These are phyloP conservation scores for Geotrichum siamense DNA, from an alignment of 1,139 yeast genomes.

Conservation along the genomic window DNA sequence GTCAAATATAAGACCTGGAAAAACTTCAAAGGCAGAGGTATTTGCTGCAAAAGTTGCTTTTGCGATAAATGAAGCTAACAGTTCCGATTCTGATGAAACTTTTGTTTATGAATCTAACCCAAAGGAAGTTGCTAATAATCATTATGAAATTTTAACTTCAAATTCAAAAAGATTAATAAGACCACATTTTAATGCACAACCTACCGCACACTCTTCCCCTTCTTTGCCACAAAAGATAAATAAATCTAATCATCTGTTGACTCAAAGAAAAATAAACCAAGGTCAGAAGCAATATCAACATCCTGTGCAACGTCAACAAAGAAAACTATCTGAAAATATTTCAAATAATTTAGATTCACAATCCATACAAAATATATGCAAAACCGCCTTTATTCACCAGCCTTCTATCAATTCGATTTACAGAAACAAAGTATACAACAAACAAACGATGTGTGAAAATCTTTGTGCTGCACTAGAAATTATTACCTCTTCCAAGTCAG, in stretches of 20 bases:
- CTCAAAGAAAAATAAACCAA: conserved; percentile 13
- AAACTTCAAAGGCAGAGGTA: conserved; percentile 58
- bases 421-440: conserved; percentile 3
- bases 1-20: conserved; percentile 3
- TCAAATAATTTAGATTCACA: neutral
- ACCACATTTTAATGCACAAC: conserved; percentile 25
- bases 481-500: conserved; percentile 1
- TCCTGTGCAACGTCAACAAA: conserved; percentile 11
- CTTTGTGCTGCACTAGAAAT: neutral
- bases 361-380: conserved; percentile 13
- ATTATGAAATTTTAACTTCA: conserved; percentile 1
- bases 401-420: conserved; percentile 5
- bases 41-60: conserved; percentile 92
- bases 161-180: conserved; percentile 16
- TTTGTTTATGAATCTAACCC: conserved; percentile 74
- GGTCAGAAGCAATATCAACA: conserved; percentile 16
- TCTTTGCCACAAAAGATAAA: conserved; percentile 11
- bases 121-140: conserved; percentile 3
- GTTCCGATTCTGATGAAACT: conserved; percentile 86
- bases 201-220: conserved; percentile 26
- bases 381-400: conserved; percentile 15
- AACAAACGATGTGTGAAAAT: conserved; percentile 7
- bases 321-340: conserved; percentile 10
- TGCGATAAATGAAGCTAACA: conserved; percentile 85
- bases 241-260: conserved; percentile 1